phyloP scores from a whole-genome alignment of 2,329 filamentous ascomycete genomes.

The Xenoacremonium recifei region DNA sequence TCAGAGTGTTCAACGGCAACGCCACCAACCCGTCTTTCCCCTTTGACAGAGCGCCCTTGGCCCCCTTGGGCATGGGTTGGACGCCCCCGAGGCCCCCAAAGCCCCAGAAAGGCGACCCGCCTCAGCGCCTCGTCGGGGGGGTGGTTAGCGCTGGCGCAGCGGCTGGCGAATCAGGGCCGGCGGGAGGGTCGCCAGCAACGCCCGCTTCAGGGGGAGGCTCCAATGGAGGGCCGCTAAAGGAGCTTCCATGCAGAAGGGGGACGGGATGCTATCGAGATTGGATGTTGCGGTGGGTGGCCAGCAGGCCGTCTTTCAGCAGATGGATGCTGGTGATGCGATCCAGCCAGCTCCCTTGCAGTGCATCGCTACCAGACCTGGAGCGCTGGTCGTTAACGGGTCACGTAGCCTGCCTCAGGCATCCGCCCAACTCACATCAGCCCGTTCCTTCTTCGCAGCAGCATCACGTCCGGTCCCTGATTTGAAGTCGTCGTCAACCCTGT shows the following conservation, averaged over 20 bases:
- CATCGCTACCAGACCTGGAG: background rate
- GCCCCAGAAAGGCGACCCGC: conserved; percentile 13
- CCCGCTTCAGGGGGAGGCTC: conserved; percentile 22
- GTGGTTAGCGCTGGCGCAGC: conserved; percentile 12
- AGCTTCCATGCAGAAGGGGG: conserved; percentile 12
- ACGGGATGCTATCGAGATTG: conserved; percentile 22
- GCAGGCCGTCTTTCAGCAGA: background rate
- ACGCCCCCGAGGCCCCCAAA: too few species aligned
- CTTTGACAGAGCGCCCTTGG: background rate
- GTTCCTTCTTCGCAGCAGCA: background rate
- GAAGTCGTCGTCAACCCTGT: conserved; percentile 17
- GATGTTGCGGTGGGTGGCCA: conserved; percentile 7
- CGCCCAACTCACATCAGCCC: background rate
- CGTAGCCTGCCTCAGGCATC: too few species aligned
- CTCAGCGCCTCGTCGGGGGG: conserved; percentile 22
- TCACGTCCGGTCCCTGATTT: background rate
- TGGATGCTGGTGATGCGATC: background rate
- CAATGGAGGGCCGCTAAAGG: conserved; percentile 7
- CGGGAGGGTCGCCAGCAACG: conserved; percentile 1
- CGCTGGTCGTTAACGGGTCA: too few species aligned
- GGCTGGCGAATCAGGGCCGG: conserved; percentile 16
- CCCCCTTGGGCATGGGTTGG: background rate
- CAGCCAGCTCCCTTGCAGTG: conserved; percentile 4
- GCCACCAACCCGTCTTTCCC: background rate
- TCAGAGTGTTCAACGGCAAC: background rate